Percentiles rank a stretch among this genome's conserved stretches.
These are phyloP conservation scores for Populus trichocarpa DNA, from an alignment of 441 rosid species.

Conservation along the genomic window DNA sequence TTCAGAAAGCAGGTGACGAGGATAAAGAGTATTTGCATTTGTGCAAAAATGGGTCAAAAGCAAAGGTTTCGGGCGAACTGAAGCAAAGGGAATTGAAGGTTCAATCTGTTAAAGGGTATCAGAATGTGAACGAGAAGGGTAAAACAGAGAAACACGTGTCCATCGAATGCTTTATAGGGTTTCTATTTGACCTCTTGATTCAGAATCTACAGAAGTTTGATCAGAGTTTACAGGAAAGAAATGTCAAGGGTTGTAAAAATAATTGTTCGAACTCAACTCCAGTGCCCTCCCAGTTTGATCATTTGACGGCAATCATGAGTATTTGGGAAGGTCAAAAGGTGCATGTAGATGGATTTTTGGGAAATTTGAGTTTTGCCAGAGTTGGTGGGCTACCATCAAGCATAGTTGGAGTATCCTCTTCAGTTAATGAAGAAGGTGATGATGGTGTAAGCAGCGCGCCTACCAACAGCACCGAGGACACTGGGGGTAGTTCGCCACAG, in stretches of 20 bases:
- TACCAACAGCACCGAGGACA: conserved; percentile 46
- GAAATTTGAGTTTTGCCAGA: conserved; percentile 81
- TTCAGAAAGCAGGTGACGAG: conserved; percentile 40
- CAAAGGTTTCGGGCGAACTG: conserved; percentile 27
- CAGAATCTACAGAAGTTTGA: conserved; percentile 76
- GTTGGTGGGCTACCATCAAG: conserved; percentile 83
- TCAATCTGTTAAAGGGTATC: conserved; percentile 17
- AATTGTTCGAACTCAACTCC: conserved; percentile 19
- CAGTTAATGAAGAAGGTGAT: conserved; percentile 52
- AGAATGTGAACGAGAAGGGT: conserved; percentile 19
- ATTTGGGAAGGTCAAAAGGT: conserved; percentile 77
- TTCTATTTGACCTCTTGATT: conserved; percentile 52
- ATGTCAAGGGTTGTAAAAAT: conserved; percentile 24
- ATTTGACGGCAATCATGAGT: conserved; percentile 41
- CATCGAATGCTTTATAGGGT: conserved; percentile 59
- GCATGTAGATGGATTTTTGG: conserved; percentile 69
- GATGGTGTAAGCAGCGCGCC: conserved; percentile 35
- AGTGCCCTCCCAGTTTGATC: conserved; percentile 34
- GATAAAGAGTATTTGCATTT: conserved; percentile 31
- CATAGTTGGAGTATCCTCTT: conserved; percentile 64
- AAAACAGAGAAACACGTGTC: conserved; percentile 44
- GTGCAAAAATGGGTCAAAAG: conserved; percentile 27
- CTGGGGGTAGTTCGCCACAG: conserved; percentile 50
- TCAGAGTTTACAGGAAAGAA: conserved; percentile 37
- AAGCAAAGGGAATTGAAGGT: conserved; percentile 29